Evolutionary conservation across 108 stramenopile species (phyloP).

Genomic region (Mediolabrus comicus): DNA sequence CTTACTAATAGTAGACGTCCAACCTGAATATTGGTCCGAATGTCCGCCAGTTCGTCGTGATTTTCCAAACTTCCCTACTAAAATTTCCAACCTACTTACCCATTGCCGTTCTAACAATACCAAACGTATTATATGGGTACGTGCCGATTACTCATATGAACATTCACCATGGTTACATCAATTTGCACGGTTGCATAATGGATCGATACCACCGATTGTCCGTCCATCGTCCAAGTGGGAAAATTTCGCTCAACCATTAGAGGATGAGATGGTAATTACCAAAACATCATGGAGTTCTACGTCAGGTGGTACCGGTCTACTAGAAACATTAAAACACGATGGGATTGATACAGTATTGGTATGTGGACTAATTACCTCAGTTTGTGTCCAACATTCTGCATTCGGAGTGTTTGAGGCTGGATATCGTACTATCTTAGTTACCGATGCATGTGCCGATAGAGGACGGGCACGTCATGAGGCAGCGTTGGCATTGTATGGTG

Average conservation of each 20-base stretch:
- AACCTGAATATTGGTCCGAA: slow-evolving; percentile 45
- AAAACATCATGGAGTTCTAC: slow-evolving; percentile 57
- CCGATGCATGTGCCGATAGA: slow-evolving; percentile 67
- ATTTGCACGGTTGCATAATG: slow-evolving; percentile 56
- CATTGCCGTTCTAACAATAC: slow-evolving; percentile 40
- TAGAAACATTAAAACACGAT: slow-evolving; percentile 35
- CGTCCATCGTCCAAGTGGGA: slow-evolving; percentile 42
- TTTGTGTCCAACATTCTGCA: slow-evolving; percentile 74
- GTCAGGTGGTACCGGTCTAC: slow-evolving; percentile 34
- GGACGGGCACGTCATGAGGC: slow-evolving; percentile 59
- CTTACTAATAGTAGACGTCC: slow-evolving; percentile 54
- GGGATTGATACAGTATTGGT: slow-evolving; percentile 61
- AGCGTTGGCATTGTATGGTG: slow-evolving; percentile 65
- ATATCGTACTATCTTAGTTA: slow-evolving; percentile 56
- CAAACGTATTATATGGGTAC: slow-evolving; percentile 60
- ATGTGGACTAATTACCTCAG: slow-evolving; percentile 67
- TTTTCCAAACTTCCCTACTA: slow-evolving; percentile 57
- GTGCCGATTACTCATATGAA: slow-evolving; percentile 55
- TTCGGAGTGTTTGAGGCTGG: slow-evolving; percentile 74
- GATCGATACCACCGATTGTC: slow-evolving; percentile 2
- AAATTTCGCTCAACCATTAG: slow-evolving; percentile 54
- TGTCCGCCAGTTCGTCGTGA: slow-evolving; percentile 58
- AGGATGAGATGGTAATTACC: slow-evolving; percentile 49
- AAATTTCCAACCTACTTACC: slow-evolving; percentile 25
- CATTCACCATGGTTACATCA: slow-evolving; percentile 63